These are phyloP conservation scores for Kodamaea sagamina DNA, from an alignment of 805 yeast species.

Conservation along the genomic window DNA sequence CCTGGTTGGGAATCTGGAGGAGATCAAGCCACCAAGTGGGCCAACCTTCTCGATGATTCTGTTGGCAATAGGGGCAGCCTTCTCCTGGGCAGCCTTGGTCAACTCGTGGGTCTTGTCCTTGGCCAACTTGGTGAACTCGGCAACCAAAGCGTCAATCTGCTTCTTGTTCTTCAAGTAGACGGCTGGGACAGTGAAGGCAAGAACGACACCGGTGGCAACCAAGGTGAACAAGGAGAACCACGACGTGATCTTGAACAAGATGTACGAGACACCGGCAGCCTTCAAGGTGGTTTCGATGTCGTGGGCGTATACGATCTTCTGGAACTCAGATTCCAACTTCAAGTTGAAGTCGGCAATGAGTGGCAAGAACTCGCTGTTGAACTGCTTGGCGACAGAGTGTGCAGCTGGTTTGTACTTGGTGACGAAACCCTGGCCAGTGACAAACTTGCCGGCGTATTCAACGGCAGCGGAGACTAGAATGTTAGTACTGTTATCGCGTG, in stretches of 20 bases:
- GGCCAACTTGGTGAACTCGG: constrained; percentile 44
- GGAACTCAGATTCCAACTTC: constrained; percentile 52
- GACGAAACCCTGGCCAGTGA: constrained; percentile 80
- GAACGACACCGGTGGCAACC: constrained; percentile 54
- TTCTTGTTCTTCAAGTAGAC: constrained; percentile 72
- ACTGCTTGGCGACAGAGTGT: constrained; percentile 34
- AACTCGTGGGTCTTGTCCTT: constrained; percentile 52
- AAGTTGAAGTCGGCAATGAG: constrained; percentile 48
- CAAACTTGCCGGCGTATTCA: constrained; percentile 72
- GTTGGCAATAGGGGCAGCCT: constrained; percentile 59
- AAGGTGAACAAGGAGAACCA: constrained; percentile 74
- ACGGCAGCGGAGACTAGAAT: constrained; percentile 61
- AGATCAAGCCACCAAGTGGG: constrained; percentile 63
- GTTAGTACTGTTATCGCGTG: constrained; percentile 24
- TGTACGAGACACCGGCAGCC: constrained; percentile 66
- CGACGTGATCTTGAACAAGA: constrained; percentile 70
- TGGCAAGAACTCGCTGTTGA: constrained; percentile 44
- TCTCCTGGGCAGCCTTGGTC: constrained; percentile 38
- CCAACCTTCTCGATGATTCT: constrained; percentile 60
- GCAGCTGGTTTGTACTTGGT: constrained; percentile 70
- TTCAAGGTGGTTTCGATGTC: constrained; percentile 73
- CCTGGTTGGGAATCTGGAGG: constrained; percentile 61
- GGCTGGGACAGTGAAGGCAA: constrained; percentile 74
- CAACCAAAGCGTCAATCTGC: constrained; percentile 70
- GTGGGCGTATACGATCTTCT: constrained; percentile 63